Base-by-base conservation (phyloP, 2,329 filamentous ascomycete species). In the Penicillium palitans region DNA sequence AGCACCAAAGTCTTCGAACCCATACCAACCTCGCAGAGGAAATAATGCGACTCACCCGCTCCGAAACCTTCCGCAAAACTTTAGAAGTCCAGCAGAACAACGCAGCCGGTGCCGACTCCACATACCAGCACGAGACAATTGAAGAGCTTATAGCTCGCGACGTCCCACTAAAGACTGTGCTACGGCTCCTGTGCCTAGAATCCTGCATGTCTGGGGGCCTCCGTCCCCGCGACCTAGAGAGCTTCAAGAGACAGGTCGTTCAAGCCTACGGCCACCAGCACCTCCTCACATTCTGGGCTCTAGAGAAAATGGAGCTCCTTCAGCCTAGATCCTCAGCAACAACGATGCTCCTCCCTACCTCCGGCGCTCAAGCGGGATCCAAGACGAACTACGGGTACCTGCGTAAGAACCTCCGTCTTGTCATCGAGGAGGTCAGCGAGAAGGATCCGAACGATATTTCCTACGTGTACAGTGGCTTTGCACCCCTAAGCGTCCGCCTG, bases 381-480 rank as follows among this genome's bases (percentile, higher is more conserved):
- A 91, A 92, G 74, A 96, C 93, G 12, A 97, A 98, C 73, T 99
- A 97, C 77, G 88, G 87, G 5, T 90, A 91, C 65, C 80, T 98
- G 6, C 89, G 96, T 55, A 96, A 95, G 73, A 87, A 88, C 60
- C 84, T 99, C 15, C 87, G 89, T 31, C 84, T 99, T 17, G 96
- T 97, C 71, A 89, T 97, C 56, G 95, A 99, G 72, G 95, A 98
- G 72, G 93, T 99, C 40, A 93, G 96, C 71, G 95, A 99, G 75
- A 88, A 95, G 59, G 90, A 96, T 47, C 95, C 95, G 3, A 90
- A 95, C 68, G 95, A 99, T 68, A 88, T 98, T 61, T 90, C 93
- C n/a, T 99, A 99, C 70, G 93, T 97, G 12, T 99, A 98, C 77
- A 96, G 91, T 63, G 96, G 95, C 52, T 99, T 98, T 72, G 95